Evolutionary conservation across 1,284 basidiomycete species (phyloP), one percentile per base, ranked within the genome.

Genomic region (Pisolithus thermaeus): DNA sequence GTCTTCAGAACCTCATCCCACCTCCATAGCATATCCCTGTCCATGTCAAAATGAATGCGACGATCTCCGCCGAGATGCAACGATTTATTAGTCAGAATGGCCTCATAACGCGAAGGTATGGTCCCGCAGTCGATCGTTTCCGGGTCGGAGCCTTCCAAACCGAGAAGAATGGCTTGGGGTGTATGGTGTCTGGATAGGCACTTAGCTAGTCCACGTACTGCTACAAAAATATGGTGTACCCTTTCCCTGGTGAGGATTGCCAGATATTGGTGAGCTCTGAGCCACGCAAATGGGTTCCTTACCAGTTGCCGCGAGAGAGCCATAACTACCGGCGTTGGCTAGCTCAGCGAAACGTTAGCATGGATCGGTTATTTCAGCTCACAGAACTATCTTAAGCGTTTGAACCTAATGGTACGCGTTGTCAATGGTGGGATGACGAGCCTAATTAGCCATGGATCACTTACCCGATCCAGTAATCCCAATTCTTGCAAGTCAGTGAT

Each of bases 1-100:
- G 85, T 87, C 66, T 84, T 84, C 25, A 90, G 76, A 20, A 89
- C 85, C 51, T 83, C 81, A 59, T 92, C 89, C 83, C 85, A 94
- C 47, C 87, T 78, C 92, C 95, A 94, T 41, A 95, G 73, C 83
- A 98, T 88, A 65, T 98, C 95, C 37, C 80, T 77, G 56, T 93
- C 84, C 75, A 91, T 87, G 67, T 94, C 87, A 61, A 92, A 97
- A 37, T 77, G 70, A 56, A 97, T 90, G 20, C 77, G 72, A 55
- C 87, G 85, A 49, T 76, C 73, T 16, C 89, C 90, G n/a, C 80
- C 84, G 2, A 95, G 76, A 41, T 81, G 69, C 7, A 97, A 76
- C 4, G 68, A 72, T 62, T 87, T 86, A 56, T 77, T 80, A n/a
- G 73, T 62, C 16, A 85, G 64, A 52, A 95, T 92, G 7, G 77